Evolutionary conservation across 352 stramenopile genomes (phyloP).

Genomic region (Phytophthora multivora): DNA sequence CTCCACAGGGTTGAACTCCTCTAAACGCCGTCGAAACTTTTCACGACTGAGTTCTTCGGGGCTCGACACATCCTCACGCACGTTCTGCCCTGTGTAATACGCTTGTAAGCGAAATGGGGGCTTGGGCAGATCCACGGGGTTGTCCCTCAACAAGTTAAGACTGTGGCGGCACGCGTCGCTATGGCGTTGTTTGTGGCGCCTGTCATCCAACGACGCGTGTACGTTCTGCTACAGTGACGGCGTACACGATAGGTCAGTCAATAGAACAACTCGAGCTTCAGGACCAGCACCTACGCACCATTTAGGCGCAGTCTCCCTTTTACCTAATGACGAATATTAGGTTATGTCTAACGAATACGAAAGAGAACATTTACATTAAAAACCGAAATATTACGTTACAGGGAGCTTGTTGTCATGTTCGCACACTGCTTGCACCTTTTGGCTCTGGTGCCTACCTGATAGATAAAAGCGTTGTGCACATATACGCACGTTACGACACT

Average conservation of each 20-base stretch:
- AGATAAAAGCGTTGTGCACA: constrained; percentile 23
- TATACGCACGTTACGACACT: constrained; percentile 10
- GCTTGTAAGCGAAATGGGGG: constrained; percentile 8
- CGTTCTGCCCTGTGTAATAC: constrained; percentile 18
- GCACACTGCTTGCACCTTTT: constrained; percentile 2
- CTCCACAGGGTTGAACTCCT: constrained; percentile 49
- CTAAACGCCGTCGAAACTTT: constrained; percentile 42
- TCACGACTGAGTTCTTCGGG: constrained; percentile 40
- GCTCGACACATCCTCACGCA: constrained; percentile 20
- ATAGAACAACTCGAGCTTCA: neutral
- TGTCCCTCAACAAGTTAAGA: constrained; percentile 44
- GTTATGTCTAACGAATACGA: constrained; percentile 14
- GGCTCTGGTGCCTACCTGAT: constrained; percentile 14
- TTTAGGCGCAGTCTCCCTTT: constrained; percentile 12
- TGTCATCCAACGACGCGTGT: constrained; percentile 44
- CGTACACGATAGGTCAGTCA: constrained; percentile 4
- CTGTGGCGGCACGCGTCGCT: constrained; percentile 58
- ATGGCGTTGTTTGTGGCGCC: constrained; percentile 53
- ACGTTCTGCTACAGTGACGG: constrained; percentile 43
- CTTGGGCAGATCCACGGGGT: constrained; percentile 46
- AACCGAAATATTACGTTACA: constrained; percentile 18
- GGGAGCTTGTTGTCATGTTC: constrained; percentile 11
- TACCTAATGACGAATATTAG: constrained; percentile 19
- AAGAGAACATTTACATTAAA: constrained; percentile 5
- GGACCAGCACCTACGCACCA: constrained; percentile 23